These are phyloP conservation scores for Carex kokanica DNA, from an alignment of 176 grass and related monocot genomes.

Conservation along the genomic window DNA sequence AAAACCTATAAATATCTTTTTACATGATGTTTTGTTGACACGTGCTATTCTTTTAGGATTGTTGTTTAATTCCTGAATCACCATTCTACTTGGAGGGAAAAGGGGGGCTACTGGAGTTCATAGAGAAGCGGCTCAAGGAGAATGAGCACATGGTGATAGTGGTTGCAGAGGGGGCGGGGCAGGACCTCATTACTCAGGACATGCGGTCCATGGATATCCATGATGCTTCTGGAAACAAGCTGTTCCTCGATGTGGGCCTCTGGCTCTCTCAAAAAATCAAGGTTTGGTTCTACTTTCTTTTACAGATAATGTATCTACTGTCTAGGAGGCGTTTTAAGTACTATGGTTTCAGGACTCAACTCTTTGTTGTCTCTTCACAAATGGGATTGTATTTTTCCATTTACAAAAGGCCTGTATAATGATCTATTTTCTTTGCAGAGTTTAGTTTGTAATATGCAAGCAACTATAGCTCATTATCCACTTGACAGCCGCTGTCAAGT, in stretches of 20 bases:
- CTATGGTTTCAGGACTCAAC: constrained; percentile 4
- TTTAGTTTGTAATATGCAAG: neutral
- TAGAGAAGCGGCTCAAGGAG: constrained; percentile 85
- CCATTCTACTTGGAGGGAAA: constrained; percentile 90
- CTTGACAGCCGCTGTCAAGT: too few species aligned
- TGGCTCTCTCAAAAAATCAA: constrained; percentile 98
- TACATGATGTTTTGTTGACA: constrained; percentile 13
- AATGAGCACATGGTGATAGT: constrained; percentile 95
- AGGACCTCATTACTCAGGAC: constrained; percentile 76
- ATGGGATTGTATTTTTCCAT: neutral
- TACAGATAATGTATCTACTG: constrained; percentile 27
- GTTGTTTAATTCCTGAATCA: constrained; percentile 93
- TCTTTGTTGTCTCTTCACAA: neutral
- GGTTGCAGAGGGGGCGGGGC: constrained; percentile 93
- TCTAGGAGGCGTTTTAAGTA: constrained; percentile 6
- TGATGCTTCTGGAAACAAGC: constrained; percentile 98
- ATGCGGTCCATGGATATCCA: constrained; percentile 58
- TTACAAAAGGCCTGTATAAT: neutral
- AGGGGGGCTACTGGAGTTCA: constrained; percentile 76
- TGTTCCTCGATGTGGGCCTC: constrained; percentile 87
- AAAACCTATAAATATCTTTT: neutral
- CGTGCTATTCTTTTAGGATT: constrained; percentile 51
- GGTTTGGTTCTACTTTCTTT: constrained; percentile 42
- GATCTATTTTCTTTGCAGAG: neutral
- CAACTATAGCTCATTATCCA: too few species aligned